Base-by-base conservation (phyloP, 2,329 filamentous ascomycete species). In the Metarhizium rileyi region DNA sequence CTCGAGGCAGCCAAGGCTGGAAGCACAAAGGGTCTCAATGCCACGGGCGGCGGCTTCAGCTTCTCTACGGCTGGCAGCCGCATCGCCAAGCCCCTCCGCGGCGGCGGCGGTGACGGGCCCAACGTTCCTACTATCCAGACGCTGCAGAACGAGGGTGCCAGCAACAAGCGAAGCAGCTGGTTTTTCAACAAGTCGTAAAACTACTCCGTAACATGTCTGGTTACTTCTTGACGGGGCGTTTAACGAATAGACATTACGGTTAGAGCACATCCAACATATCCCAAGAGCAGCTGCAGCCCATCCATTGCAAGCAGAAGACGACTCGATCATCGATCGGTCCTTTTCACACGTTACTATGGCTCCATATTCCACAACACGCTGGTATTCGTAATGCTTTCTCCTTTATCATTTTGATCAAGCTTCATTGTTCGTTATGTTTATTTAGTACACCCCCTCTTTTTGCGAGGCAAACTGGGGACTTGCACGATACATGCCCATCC, bases 1-100 rank as follows among this genome's bases (percentile, higher is more conserved):
- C 84, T 98, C 57, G 93, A 98, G 71, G 87, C 89, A 47, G 93
- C 90, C 66, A 98, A 97, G 71, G 81, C 84, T 45, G 89, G 90
- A 61, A 93, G 87, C 56, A 95, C 90, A 10, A 85, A 90, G 56
- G 90, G 88, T 48, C 80, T 96, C 49, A 80, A 81, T 57, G 79
- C 82, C 44, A 75, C 80, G 7, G 75, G 77, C 49, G 80, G 77
- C 46, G 81, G 81, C 61, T 91, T 94, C 67, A 88, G 78, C 69
- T 94, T 86, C 59, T 70, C 73, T 54, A 74, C 70, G 48, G 77
- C 75, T 4, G 81, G 81, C 51, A 84, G 80, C 68, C 74, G 82
- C 57, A 86, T 86, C 58, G 82, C 82, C 48, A 86, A 86, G 68
- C 82, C 82, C 18, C 74, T 86, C 36, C 76, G 82, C 51, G 82